Conservation (phyloP, 2,329 filamentous ascomycete species). For the Alternaria longipes region DNA sequence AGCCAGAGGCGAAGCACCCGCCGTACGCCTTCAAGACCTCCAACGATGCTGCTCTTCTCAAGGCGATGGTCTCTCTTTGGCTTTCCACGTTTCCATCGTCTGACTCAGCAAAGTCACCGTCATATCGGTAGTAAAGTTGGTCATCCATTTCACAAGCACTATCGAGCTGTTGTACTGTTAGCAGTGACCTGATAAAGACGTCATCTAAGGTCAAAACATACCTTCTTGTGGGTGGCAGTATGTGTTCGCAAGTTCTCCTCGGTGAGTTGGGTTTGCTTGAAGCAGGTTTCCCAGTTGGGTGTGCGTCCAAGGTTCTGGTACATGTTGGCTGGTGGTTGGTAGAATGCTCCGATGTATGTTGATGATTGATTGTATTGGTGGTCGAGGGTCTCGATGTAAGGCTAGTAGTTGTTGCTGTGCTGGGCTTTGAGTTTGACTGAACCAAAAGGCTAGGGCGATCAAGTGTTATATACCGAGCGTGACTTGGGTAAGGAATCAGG, state of each 20-base stretch:
- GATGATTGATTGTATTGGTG: not conserved
- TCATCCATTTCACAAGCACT: conserved; percentile 21
- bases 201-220: conserved; percentile 17
- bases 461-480: conserved; percentile 19
- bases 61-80: conserved; percentile 28
- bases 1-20: conserved; percentile 45
- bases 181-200: not conserved
- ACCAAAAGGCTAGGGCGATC: conserved; percentile 15
- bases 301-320: conserved; percentile 21
- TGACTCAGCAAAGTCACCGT: conserved; percentile 32
- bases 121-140: conserved; percentile 30
- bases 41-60: conserved; percentile 36
- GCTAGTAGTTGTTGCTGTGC: conserved; percentile 4
- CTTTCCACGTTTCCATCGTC: conserved; percentile 34
- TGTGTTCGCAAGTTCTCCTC: conserved; percentile 46
- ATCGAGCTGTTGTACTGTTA: conserved; percentile 19
- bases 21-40: conserved; percentile 46
- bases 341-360: not conserved
- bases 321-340: conserved; percentile 15
- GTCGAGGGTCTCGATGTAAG: not conserved
- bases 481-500: conserved; percentile 15
- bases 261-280: conserved; percentile 32
- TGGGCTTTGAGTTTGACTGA: conserved; percentile 9
- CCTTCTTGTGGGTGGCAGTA: conserved; percentile 35
- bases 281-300: conserved; percentile 20